A percentile compares a stretch with the other conserved stretches of the same genome.
Conservation (phyloP, 1,284 basidiomycete species). For the Cystobasidium pallidum region DNA sequence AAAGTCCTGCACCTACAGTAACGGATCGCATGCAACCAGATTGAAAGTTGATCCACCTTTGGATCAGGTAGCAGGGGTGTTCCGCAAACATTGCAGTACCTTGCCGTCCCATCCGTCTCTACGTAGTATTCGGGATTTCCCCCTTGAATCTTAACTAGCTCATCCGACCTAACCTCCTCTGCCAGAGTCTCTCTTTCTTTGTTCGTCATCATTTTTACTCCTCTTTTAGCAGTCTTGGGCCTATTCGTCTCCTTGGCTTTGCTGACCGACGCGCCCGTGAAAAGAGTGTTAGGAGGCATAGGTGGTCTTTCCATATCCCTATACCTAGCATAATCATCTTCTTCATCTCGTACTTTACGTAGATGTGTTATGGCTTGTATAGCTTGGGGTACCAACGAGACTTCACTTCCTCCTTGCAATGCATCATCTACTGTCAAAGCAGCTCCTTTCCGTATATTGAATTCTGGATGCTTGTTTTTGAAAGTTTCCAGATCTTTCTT, state of each 20-base stretch:
- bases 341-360: conserved; percentile 87
- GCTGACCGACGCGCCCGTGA: conserved; percentile 12
- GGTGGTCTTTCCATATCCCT: conserved; percentile 65
- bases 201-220: conserved; percentile 61
- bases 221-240: conserved; percentile 69
- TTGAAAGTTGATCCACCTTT: conserved; percentile 83
- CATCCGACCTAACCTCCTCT: conserved; percentile 6
- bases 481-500: conserved; percentile 7
- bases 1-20: conserved; percentile 72
- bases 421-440: conserved; percentile 65
- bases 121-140: conserved; percentile 25
- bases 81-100: conserved; percentile 83
- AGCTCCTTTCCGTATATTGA: conserved; percentile 25
- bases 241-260: conserved; percentile 7
- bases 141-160: conserved; percentile 9
- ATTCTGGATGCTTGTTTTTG: conserved; percentile 20
- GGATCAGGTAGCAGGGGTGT: conserved; percentile 88
- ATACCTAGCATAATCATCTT: conserved; percentile 89
- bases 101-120: conserved; percentile 36
- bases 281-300: neutral
- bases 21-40: conserved; percentile 85
- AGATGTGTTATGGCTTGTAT: conserved; percentile 81
- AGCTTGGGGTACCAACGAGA: conserved; percentile 78
- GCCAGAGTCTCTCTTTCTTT: conserved; percentile 51
- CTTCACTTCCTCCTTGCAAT: conserved; percentile 86